These are phyloP conservation scores for Chlorella sorokiniana DNA, from an alignment of 139 green algal genomes.

Conservation along the genomic window DNA sequence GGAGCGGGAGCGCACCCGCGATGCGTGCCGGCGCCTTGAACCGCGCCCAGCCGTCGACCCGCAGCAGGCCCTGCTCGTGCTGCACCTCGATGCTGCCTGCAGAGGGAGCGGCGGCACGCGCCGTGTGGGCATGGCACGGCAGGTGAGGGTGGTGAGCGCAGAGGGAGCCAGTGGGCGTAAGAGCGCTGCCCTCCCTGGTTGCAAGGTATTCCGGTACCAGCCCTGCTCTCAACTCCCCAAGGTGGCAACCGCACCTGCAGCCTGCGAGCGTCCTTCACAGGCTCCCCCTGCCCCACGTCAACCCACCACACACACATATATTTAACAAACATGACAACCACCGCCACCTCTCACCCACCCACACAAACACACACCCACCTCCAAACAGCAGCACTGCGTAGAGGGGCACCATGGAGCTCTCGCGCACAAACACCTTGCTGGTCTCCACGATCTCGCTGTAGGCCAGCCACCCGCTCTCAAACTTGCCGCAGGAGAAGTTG, in stretches of 20 bases:
- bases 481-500: constrained; percentile 73
- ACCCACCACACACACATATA: too few species aligned
- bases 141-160: too few species aligned
- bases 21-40: constrained; percentile 70
- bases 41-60: constrained; percentile 65
- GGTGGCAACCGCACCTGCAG: too few species aligned
- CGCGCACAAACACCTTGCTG: constrained; percentile 70
- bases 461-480: constrained; percentile 80
- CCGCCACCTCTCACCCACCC: neutral
- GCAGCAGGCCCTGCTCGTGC: constrained; percentile 52
- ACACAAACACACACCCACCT: constrained; percentile 43
- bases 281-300: too few species aligned
- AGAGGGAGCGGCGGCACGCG: neutral
- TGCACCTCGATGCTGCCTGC: constrained; percentile 54
- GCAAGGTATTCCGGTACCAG: too few species aligned
- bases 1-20: constrained; percentile 39
- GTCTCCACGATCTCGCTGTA: constrained; percentile 88
- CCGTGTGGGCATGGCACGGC: neutral
- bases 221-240: too few species aligned
- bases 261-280: too few species aligned
- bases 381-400: constrained; percentile 91
- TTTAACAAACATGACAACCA: neutral
- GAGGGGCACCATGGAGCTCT: constrained; percentile 76
- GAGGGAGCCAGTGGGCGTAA: too few species aligned
- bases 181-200: too few species aligned